Evolutionary conservation across 441 rosid species (phyloP), one percentile per base, ranked within the genome.

Genomic region (Pelargonium fulgidum): DNA sequence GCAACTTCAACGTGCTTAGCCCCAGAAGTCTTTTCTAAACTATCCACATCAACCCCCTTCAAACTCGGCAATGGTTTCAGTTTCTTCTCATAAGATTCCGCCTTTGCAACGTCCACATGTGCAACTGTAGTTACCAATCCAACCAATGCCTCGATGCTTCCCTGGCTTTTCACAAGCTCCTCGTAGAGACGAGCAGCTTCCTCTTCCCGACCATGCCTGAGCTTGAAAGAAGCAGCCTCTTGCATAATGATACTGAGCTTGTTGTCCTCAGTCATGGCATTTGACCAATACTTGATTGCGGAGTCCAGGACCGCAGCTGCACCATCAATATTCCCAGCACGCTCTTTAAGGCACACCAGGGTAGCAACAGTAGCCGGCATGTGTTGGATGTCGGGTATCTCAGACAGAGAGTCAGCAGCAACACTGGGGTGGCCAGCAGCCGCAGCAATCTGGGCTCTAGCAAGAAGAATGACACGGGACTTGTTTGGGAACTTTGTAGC

Each of bases 311-410:
- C 80, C 24, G 84, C 79, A 36, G 87, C 81, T 14, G 99, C 97
- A 62, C 96, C 94, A 5, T 85, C 87, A 39, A 81, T 83, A 75
- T 93, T 96, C 62, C 99, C 96, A 62, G 86, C 92, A 64, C 87
- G 92, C 84, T 93, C 99, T 81, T 86, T 91, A 41, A 93, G 89
- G 54, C 91, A 80, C 66, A 89, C 93, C 45, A 91, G 81, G 69
- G 99, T 93, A 13, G 99, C 95, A 62, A 89, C 96, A 69, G 95
- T 85, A 48, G 92, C 92, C 64, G 96, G 97, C 86, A 78, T 81
- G 86, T 87, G 93, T 76, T 89, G 93, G 73, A 90, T 94, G 73
- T 90, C 96, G 66, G 83, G 69, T 68, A 91, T 78, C 81, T 80
- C 87, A 47, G 84, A 76, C 64, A 94, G 77, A 44, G 97, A 89